Conservation (phyloP, 352 stramenopile genomes). For the Globisporangium abappressorium region DNA sequence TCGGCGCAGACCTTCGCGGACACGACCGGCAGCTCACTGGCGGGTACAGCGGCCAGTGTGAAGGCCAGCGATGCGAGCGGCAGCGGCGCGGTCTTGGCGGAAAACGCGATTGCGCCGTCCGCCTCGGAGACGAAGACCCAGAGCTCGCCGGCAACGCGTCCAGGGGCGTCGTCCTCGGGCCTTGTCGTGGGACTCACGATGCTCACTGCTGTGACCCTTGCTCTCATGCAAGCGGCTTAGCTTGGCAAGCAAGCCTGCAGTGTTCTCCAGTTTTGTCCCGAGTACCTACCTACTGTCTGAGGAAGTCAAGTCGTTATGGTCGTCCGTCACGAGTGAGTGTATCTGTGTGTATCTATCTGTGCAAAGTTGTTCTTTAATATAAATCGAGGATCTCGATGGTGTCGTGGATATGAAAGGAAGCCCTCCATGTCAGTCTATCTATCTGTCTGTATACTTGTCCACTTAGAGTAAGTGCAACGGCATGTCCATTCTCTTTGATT, state of each 20-base stretch:
- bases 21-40: conserved; percentile 25
- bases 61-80: conserved; percentile 15
- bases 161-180: background rate
- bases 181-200: background rate
- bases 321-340: background rate
- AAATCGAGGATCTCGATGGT: conserved; percentile 4
- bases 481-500: background rate
- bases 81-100: background rate
- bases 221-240: background rate
- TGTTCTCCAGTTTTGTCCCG: background rate
- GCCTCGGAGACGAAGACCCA: conserved; percentile 17
- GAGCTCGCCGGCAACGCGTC: conserved; percentile 15
- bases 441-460: no score
- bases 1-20: conserved; percentile 25
- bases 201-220: background rate
- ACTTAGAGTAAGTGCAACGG: no score
- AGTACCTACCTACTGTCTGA: background rate
- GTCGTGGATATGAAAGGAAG: background rate
- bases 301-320: background rate
- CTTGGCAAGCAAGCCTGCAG: background rate
- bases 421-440: background rate
- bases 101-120: background rate
- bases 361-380: background rate
- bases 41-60: conserved; percentile 32
- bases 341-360: background rate